phyloP scores from a whole-genome alignment of 2,329 filamentous ascomycete genomes.

The Pestalotiopsis sp. region DNA sequence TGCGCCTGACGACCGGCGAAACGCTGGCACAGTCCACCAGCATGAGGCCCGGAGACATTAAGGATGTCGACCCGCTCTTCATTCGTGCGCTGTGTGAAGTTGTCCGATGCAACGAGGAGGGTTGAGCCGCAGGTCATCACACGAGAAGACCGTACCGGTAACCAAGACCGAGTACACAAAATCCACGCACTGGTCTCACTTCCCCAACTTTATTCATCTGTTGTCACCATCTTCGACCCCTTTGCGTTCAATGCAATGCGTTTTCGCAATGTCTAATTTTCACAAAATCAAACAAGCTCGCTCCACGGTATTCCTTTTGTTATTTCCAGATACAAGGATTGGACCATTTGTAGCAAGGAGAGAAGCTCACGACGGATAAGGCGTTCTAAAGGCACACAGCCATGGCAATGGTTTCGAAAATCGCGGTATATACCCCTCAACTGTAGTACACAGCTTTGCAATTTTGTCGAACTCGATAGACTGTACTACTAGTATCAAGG shows the following conservation, averaged over 20 bases:
- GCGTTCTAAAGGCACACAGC: not conserved
- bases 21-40: not conserved
- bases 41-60: conserved; percentile 10
- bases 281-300: not conserved
- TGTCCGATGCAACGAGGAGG: conserved; percentile 43
- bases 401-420: not conserved
- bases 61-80: conserved; percentile 38
- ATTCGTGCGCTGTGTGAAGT: conserved; percentile 44
- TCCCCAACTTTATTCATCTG: not conserved
- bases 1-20: conserved; percentile 31
- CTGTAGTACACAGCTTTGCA: not conserved
- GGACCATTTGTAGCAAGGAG: not conserved
- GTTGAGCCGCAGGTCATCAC: conserved; percentile 1
- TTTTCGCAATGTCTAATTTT: not conserved
- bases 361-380: not conserved
- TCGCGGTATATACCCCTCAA: conserved; percentile 5
- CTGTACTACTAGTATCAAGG: not conserved
- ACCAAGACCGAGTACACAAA: not conserved
- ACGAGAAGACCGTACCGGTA: not conserved
- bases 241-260: not conserved
- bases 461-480: not conserved
- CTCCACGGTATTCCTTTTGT: not conserved
- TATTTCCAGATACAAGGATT: not conserved
- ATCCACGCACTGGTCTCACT: not conserved
- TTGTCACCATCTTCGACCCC: not conserved